These are phyloP conservation scores for Saccharomyces hybrid DNA, from an alignment of 1,139 yeast genomes.

Conservation along the genomic window DNA sequence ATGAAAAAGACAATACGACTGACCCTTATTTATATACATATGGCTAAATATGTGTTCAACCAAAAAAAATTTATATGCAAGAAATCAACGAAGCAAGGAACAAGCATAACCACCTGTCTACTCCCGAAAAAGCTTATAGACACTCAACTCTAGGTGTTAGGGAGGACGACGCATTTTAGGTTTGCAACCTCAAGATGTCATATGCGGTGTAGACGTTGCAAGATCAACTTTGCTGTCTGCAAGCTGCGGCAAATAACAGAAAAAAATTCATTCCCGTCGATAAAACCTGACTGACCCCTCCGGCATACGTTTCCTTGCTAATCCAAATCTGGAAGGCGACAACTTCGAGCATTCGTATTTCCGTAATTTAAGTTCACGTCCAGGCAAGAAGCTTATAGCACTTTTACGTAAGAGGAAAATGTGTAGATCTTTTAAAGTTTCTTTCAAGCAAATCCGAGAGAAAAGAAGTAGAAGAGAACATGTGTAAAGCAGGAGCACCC, in stretches of 20 bases:
- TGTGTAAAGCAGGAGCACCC: not conserved
- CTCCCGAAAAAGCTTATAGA: not conserved
- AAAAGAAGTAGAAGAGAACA: not conserved
- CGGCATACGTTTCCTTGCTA: not conserved
- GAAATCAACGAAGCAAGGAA: not conserved
- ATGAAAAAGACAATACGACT: not conserved
- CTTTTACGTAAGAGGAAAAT: not conserved
- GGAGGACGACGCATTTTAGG: not conserved
- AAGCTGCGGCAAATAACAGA: not conserved
- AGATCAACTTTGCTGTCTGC: not conserved
- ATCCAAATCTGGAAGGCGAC: not conserved
- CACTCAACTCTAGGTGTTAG: not conserved
- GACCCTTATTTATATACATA: not conserved
- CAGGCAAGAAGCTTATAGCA: not conserved
- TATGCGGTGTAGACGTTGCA: not conserved
- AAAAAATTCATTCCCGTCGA: not conserved
- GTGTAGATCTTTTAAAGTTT: not conserved
- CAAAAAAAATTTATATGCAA: not conserved
- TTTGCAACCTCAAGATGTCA: not conserved
- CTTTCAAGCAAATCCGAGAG: not conserved
- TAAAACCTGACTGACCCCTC: not conserved
- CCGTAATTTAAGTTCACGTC: not conserved
- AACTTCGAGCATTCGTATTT: not conserved
- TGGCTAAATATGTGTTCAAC: not conserved
- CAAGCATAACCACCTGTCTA: not conserved